These are phyloP conservation scores for Pseudogymnoascus sp. DNA, from an alignment of 2,329 filamentous ascomycete genomes.

Conservation along the genomic window DNA sequence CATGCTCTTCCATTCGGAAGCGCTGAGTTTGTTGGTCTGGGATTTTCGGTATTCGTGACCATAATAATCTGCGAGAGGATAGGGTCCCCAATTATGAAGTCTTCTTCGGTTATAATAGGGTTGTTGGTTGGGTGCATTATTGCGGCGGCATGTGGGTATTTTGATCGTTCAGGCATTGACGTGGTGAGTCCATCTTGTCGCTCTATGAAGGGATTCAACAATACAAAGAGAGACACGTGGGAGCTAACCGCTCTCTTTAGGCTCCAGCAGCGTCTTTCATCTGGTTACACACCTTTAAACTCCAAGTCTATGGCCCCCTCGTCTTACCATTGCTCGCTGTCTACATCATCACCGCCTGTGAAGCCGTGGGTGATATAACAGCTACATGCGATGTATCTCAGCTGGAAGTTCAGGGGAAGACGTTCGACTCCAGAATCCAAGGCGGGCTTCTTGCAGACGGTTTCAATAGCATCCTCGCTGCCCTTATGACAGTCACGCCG, in stretches of 20 bases:
- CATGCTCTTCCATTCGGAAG: slow-evolving; percentile 66
- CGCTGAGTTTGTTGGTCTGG: slow-evolving; percentile 69
- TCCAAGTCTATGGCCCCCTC: slow-evolving; percentile 63
- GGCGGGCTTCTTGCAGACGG: slow-evolving; percentile 74
- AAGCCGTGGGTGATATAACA: slow-evolving; percentile 73
- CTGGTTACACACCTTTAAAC: slow-evolving; percentile 71
- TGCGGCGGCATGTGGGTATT: slow-evolving; percentile 70
- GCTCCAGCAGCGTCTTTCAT: slow-evolving; percentile 65
- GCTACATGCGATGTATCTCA: slow-evolving; percentile 75
- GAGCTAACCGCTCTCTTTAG: background rate
- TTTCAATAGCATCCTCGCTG: slow-evolving; percentile 65
- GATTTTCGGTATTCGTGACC: slow-evolving; percentile 71
- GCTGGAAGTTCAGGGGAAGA: slow-evolving; percentile 62
- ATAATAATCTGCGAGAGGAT: slow-evolving; percentile 78
- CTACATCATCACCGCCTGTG: slow-evolving; percentile 67
- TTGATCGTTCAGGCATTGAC: slow-evolving; percentile 64
- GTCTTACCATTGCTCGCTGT: slow-evolving; percentile 64
- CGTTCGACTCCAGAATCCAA: slow-evolving; percentile 71
- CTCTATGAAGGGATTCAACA: background rate
- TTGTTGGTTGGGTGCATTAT: slow-evolving; percentile 71
- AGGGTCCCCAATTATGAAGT: slow-evolving; percentile 75
- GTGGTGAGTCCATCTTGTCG: slow-evolving; percentile 30
- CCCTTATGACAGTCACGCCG: slow-evolving; percentile 70
- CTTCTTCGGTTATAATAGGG: slow-evolving; percentile 47
- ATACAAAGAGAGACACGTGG: background rate